Base-by-base conservation (phyloP, 192 early-diverging fungal species). In the Coemansia sp. region DNA sequence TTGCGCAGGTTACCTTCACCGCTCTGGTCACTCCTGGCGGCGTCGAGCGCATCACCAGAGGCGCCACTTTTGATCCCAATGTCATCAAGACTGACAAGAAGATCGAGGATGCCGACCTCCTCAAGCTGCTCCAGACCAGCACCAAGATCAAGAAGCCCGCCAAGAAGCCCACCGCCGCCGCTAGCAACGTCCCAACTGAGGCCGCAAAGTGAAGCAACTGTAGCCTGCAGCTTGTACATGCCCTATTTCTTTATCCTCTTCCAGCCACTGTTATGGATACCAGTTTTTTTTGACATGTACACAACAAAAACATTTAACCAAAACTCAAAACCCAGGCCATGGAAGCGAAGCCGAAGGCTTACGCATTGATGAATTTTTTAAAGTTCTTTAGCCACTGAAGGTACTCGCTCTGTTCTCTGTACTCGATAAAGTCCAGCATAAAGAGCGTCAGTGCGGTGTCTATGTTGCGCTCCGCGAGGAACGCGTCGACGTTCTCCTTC, bases 351-450 rank as follows among this genome's bases (percentile, higher is more conserved):
- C 29, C 29, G 29, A 29, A 29, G 29, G 29, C 3, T 29, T 66
- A 80, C 32, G 87, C 82, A 34, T 85, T 71, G 56, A 98, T 86
- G 74, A 95, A 96, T 22, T 83, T 78, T 63, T 87, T 87, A 60
- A 96, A 87, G 36, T 88, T 85, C 62, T 89, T 80, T 35, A 98
- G 79, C 96, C 96, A 98, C 66, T 84, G 72, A 14, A 86, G 70
- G 75, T 98, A 98, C 85, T 98, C 96, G 62, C 87, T 79, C 84
- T 96, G 94, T 85, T 98, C 96, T 88, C 97, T 98, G 84, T 85
- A 86, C 83, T 95, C 93, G 63, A 95, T 86, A 81, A 91, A 98
- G 68, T 85, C 86, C 57, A 92, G 88, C 54, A 98, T 86, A 74
- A 96, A 95, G 70, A 88, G 82, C 33, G 93, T 89, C 42, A 96